Conservation (phyloP, 2,329 filamentous ascomycete genomes). For the Byssoonygena ceratinophila region DNA sequence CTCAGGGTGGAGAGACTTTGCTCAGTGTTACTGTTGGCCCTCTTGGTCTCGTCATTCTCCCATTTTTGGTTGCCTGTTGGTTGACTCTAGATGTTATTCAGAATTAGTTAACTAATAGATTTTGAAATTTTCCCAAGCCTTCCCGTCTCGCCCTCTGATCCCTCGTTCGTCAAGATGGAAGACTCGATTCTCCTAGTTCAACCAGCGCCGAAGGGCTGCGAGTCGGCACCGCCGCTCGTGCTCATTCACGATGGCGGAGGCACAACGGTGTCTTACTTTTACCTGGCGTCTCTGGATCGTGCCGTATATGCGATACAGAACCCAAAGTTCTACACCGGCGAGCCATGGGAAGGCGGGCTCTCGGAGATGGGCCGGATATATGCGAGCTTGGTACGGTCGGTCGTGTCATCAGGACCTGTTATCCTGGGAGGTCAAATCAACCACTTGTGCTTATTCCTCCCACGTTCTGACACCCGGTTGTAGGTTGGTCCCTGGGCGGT, state of each 20-base stretch:
- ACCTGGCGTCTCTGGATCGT: constrained; percentile 42
- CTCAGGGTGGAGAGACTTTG: no score
- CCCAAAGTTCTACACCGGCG: constrained; percentile 41
- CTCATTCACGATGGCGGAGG: constrained; percentile 53
- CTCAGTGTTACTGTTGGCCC: no score
- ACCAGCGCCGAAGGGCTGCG: constrained; percentile 6
- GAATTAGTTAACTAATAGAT: no score
- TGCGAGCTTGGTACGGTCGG: constrained; percentile 35
- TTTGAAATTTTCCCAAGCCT: no score
- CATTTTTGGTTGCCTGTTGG: no score
- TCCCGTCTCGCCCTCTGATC: no score
- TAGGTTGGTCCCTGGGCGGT: constrained; percentile 21
- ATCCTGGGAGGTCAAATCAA: constrained; percentile 17
- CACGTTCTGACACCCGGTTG: neutral
- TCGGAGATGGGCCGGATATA: constrained; percentile 47
- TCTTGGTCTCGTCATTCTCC: no score
- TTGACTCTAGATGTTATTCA: no score
- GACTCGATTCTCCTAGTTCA: constrained; percentile 16
- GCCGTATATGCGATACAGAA: constrained; percentile 47
- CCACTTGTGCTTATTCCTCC: neutral
- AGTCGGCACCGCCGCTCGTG: constrained; percentile 38
- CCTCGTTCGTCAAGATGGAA: constrained; percentile 1
- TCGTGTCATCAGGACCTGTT: constrained; percentile 15
- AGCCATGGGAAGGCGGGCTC: constrained; percentile 44
- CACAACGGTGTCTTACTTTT: constrained; percentile 49